Percentiles rank a stretch among this genome's conserved stretches.
phyloP scores from a whole-genome alignment of 2,329 filamentous ascomycete genomes.

The Pezicula radicicola region DNA sequence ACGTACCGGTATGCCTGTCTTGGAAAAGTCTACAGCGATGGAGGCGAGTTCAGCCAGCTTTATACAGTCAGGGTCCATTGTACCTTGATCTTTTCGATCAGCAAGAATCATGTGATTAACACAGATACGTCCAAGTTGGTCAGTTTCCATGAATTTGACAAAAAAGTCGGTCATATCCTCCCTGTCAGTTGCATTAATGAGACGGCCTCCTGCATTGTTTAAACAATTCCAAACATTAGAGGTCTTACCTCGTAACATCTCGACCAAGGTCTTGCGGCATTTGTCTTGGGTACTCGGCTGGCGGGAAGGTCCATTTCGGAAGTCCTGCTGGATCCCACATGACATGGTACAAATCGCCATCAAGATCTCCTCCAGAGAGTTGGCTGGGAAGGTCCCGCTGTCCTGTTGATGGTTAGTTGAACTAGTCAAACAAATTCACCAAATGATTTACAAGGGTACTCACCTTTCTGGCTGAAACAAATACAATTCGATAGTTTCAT shows the following conservation, averaged over 20 bases:
- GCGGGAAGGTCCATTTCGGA: slow-evolving; percentile 39
- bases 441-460: neutral
- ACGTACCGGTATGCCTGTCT: slow-evolving; percentile 62
- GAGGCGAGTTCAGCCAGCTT: slow-evolving; percentile 63
- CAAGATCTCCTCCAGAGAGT: slow-evolving; percentile 78
- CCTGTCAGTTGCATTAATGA: slow-evolving; percentile 17
- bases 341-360: slow-evolving; percentile 79
- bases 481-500: slow-evolving; percentile 67
- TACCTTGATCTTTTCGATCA: slow-evolving; percentile 52
- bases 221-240: too few species aligned
- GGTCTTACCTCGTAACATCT: slow-evolving; percentile 26
- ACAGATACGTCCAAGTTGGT: slow-evolving; percentile 64
- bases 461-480: slow-evolving; percentile 70
- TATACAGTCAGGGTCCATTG: slow-evolving; percentile 46
- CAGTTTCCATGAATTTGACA: slow-evolving; percentile 69
- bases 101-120: slow-evolving; percentile 61
- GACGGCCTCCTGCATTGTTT: too few species aligned
- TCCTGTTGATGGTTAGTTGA: too few species aligned
- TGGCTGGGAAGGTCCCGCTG: slow-evolving; percentile 72
- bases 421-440: too few species aligned
- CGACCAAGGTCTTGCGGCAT: slow-evolving; percentile 56
- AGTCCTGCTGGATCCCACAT: slow-evolving; percentile 64
- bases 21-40: slow-evolving; percentile 72
- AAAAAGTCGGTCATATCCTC: slow-evolving; percentile 79
- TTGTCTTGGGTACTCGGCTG: slow-evolving; percentile 69